These are phyloP conservation scores for Zymoseptoria pseudotritici DNA, from an alignment of 2,329 filamentous ascomycete species.

Conservation along the genomic window DNA sequence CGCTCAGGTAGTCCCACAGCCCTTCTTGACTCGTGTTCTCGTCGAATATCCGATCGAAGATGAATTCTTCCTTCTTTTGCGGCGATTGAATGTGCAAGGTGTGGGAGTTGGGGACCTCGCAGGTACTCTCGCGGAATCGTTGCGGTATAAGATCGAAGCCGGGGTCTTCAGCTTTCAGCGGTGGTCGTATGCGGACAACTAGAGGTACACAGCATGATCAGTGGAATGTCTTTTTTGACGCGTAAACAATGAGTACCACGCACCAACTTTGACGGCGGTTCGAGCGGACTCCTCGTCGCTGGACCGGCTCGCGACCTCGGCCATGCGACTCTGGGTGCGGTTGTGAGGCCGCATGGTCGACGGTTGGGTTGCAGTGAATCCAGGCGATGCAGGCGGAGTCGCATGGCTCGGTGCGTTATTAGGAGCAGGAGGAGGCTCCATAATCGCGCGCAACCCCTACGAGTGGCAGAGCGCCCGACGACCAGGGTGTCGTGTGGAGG, in stretches of 20 bases:
- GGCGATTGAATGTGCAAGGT: constrained; percentile 83
- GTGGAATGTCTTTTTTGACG: not conserved
- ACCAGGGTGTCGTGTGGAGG: not conserved
- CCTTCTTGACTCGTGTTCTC: constrained; percentile 79
- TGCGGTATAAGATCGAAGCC: constrained; percentile 93
- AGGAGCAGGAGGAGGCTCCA: not conserved
- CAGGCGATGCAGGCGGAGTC: not conserved
- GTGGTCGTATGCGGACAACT: constrained; percentile 91
- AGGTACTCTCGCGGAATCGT: constrained; percentile 86
- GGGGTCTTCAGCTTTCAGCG: constrained; percentile 74
- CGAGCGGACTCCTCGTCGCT: constrained; percentile 16
- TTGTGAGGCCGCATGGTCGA: constrained; percentile 7
- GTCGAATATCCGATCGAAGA: constrained; percentile 91
- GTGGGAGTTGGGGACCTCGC: constrained; percentile 79
- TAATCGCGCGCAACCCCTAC: not conserved
- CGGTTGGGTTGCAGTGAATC: not conserved
- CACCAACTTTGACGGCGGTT: constrained; percentile 20
- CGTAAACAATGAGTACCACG: not conserved
- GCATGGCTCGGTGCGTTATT: not conserved
- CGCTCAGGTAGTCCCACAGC: constrained; percentile 86
- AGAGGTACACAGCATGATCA: constrained; percentile 10
- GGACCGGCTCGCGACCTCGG: constrained; percentile 10
- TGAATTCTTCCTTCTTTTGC: constrained; percentile 87
- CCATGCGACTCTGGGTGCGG: constrained; percentile 14
- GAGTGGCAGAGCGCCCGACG: not conserved